These are phyloP conservation scores for Neurospora sublineolata DNA, from an alignment of 495 filamentous ascomycete species.

Conservation along the genomic window DNA sequence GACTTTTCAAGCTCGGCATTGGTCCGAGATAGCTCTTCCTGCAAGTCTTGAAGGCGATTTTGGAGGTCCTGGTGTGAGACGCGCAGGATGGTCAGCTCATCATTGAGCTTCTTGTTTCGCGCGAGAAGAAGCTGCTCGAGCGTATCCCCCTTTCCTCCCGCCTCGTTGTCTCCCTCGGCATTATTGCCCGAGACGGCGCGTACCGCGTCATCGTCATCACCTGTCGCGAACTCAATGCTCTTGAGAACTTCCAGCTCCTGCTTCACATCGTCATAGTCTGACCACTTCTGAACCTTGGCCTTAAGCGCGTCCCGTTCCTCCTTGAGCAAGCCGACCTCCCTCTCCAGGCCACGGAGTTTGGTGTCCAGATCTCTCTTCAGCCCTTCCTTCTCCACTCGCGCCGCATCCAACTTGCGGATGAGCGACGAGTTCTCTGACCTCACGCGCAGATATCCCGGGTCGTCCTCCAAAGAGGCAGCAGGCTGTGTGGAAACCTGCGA, in stretches of 20 bases:
- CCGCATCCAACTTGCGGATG: conserved; percentile 72
- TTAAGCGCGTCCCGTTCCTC: conserved; percentile 61
- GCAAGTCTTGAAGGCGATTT: conserved; percentile 62
- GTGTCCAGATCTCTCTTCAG: conserved; percentile 61
- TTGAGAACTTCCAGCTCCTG: conserved; percentile 92
- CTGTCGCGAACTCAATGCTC: conserved; percentile 91
- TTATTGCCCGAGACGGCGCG: conserved; percentile 23
- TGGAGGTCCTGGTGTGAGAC: conserved; percentile 93
- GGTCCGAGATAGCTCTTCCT: conserved; percentile 71
- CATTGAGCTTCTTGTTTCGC: conserved; percentile 88
- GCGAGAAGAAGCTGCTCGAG: conserved; percentile 84
- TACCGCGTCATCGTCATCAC: conserved; percentile 62
- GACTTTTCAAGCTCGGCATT: conserved; percentile 80
- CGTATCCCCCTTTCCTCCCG: conserved; percentile 54
- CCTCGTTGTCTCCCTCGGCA: conserved; percentile 40
- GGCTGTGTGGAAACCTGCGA: conserved; percentile 56
- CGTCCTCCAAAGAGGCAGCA: conserved; percentile 58
- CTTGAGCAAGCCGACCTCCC: conserved; percentile 53
- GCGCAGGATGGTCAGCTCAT: conserved; percentile 82
- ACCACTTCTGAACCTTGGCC: conserved; percentile 72
- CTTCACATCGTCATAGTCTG: conserved; percentile 92
- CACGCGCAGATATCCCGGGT: conserved; percentile 73
- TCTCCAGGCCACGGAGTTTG: conserved; percentile 61
- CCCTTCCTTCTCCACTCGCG: conserved; percentile 68
- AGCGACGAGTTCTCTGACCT: conserved; percentile 87